phyloP scores from a whole-genome alignment of 169 alveolate species.

The Eimeria brunetti region DNA sequence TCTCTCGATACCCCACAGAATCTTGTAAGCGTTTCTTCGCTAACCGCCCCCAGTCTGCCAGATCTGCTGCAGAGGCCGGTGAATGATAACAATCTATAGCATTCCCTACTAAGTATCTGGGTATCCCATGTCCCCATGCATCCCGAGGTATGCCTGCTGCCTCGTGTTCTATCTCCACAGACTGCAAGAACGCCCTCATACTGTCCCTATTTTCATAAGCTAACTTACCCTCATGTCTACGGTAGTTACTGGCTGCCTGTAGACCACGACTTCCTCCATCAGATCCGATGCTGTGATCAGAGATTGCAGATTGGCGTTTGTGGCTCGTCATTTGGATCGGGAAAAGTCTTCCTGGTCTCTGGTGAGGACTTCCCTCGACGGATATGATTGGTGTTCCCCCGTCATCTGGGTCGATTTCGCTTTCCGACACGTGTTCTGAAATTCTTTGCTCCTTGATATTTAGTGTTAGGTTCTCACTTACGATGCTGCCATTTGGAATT shows the following conservation, averaged over 20 bases:
- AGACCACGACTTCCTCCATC: neutral
- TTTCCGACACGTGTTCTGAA: neutral
- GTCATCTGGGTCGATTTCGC: neutral
- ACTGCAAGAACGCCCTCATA: neutral
- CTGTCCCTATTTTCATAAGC: neutral
- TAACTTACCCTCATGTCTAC: neutral
- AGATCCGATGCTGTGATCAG: neutral
- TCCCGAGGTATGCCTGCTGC: neutral
- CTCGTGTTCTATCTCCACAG: neutral
- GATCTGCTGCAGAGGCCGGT: neutral
- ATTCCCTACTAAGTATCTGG: neutral
- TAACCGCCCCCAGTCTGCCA: neutral
- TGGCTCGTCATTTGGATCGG: neutral
- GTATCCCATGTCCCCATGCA: neutral
- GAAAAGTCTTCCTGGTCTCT: neutral
- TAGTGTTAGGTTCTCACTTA: neutral
- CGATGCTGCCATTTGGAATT: neutral
- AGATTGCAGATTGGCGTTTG: neutral
- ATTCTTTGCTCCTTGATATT: neutral
- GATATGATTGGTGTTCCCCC: neutral
- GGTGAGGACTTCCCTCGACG: neutral
- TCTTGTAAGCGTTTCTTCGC: neutral
- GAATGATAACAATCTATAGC: neutral
- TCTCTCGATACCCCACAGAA: neutral
- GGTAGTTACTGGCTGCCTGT: neutral